phyloP scores from a whole-genome alignment of 2,329 filamentous ascomycete species.

The Diaporthe velutina region DNA sequence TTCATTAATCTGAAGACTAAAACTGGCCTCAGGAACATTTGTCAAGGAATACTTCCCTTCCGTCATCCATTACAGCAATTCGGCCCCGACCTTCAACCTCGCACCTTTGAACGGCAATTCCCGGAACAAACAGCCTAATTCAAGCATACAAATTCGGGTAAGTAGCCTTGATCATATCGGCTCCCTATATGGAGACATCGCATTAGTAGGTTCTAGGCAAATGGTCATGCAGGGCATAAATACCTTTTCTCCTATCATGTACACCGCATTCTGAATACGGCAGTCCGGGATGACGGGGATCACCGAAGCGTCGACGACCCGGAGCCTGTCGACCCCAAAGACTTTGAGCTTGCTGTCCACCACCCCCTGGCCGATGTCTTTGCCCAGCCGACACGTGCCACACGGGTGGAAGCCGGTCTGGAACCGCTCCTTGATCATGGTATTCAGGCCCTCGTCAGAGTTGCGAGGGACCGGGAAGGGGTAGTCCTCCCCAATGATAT shows the following conservation, averaged over 20 bases:
- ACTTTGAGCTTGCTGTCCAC: conserved; percentile 65
- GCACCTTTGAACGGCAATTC: background rate
- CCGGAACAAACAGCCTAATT: rapidly evolving
- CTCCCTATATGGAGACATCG: conserved; percentile 44
- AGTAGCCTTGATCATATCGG: conserved; percentile 60
- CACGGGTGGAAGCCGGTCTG: conserved; percentile 72
- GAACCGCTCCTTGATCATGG: conserved; percentile 67
- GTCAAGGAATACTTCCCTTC: too few species aligned
- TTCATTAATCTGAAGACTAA: background rate
- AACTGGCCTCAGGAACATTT: too few species aligned
- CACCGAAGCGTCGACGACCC: conserved; percentile 68
- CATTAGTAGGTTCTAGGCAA: background rate
- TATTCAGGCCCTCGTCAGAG: conserved; percentile 68
- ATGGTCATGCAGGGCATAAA: background rate
- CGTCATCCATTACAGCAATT: background rate
- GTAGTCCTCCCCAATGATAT: conserved; percentile 66
- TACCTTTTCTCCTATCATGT: conserved; percentile 70
- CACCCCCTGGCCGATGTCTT: conserved; percentile 64
- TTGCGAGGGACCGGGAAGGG: conserved; percentile 71
- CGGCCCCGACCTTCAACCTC: background rate
- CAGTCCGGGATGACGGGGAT: conserved; percentile 68
- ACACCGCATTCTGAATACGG: conserved; percentile 72
- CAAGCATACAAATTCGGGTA: conserved; percentile 49
- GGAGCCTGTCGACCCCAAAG: conserved; percentile 64
- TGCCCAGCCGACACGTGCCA: conserved; percentile 66